Base-by-base conservation (phyloP, 345 rosid species). In the Streptanthus diversifolius region DNA sequence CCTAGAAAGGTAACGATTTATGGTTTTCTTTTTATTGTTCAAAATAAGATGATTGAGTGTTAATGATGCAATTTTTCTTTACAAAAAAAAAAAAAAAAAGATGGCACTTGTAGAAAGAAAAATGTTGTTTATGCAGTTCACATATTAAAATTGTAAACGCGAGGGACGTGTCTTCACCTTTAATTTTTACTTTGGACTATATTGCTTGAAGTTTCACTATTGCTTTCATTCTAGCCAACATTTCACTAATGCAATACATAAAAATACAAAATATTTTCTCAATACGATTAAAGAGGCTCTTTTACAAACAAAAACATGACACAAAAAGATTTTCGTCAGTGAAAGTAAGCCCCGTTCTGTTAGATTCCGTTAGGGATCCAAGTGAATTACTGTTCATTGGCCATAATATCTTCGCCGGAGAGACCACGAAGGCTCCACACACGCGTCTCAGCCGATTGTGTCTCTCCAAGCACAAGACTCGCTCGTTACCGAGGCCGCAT, bases 401-500 rank as follows among this genome's bases (percentile, higher is more conserved):
- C 27, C 27, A 25, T 25, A 25, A 25, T 25, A 25, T 25, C 27
- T 25, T 25, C 27, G 27, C 27, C 27, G 27, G 27, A 25, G 27
- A 25, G 70, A 59, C 67, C 60, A 36, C 40, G 8, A 2, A 74
- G 18, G 63, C 73, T 75, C 69, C 73, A 5, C 69, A 75, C 56
- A 61, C 70, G 56, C 51, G 64, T 75, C 79, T 68, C 74, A 60
- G 63, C 57, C 11, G 3, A 18, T 12, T 30, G 40, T 25, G 27
- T 21, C 58, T 61, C 74, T 53, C 51, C 40, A 25, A 25, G 27
- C 27, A 25, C 9, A 43, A 0, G 41, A 68, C 5, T 68, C 48
- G 41, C 79, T 75, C 64, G 74, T 68, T 41, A 1, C 58, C 64
- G 65, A 61, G 70, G 69, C 58, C 51, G 74, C 70, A 75, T 68